Percentiles rank a stretch among this genome's conserved stretches.
These are phyloP conservation scores for Capsella bursapastoris DNA, from an alignment of 345 rosid species.

Conservation along the genomic window DNA sequence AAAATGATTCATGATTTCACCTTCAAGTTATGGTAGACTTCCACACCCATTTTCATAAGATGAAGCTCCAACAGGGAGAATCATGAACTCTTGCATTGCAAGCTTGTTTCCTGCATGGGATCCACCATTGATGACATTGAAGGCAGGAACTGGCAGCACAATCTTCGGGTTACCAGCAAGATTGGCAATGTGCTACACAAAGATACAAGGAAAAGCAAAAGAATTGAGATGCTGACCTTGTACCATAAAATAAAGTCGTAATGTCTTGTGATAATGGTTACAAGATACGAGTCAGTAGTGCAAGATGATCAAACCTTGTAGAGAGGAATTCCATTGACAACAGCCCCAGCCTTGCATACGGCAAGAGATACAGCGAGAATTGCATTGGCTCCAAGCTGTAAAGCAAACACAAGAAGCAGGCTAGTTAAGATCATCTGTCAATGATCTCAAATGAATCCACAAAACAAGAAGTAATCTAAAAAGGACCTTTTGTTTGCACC, in stretches of 20 bases:
- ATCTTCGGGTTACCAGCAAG: constrained; percentile 91
- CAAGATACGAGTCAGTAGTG: background rate
- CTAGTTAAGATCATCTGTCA: background rate
- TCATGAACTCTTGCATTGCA: constrained; percentile 99
- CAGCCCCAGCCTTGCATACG: constrained; percentile 90
- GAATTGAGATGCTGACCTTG: background rate
- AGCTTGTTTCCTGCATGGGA: constrained; percentile 99
- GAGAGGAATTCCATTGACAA: constrained; percentile 67
- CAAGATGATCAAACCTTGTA: constrained; percentile 60
- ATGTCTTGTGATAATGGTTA: background rate
- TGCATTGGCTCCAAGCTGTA: constrained; percentile 94
- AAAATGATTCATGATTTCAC: constrained; percentile 34
- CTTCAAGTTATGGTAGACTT: constrained; percentile 87
- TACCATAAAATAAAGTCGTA: background rate
- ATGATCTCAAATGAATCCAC: background rate
- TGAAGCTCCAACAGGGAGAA: constrained; percentile 90
- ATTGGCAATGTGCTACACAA: constrained; percentile 66
- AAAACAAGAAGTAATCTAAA: background rate
- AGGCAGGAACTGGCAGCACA: constrained; percentile 96
- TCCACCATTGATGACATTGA: constrained; percentile 99
- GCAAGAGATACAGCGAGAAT: constrained; percentile 95
- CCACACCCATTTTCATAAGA: constrained; percentile 97
- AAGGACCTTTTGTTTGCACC: constrained; percentile 96
- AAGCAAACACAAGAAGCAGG: background rate
- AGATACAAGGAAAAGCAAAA: background rate